Base-by-base conservation (phyloP, 306 rosid genomes). In the Ochetophila trinervis region DNA sequence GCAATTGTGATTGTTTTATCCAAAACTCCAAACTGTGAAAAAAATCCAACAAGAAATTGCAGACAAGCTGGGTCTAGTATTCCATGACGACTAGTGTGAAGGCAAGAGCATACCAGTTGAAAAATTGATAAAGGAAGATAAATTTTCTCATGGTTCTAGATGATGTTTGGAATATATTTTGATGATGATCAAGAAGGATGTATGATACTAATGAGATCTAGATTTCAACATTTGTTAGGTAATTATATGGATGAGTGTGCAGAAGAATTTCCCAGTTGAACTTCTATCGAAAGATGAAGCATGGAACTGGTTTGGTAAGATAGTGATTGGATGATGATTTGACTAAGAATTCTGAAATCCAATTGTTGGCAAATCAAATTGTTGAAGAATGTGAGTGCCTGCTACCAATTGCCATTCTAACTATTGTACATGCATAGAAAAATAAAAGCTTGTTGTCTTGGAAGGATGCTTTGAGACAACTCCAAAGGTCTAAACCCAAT, bases 331-430 rank as follows among this genome's bases (percentile, higher is more conserved):
- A 18, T 0, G 21, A 18, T 50, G 11, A 50, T 4, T 47, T 3
- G 5, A 7, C 54, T n/a, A 2, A 1, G 13, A 5, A 4, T 0
- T 50, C 8, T 0, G 20, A 14, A 19, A 44, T 57, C 2, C 4
- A 36, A 0, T 16, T 3, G 14, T 57, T 74, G 8, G 80, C 76
- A 16, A 22, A 5, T 8, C 24, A 70, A 15, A 60, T 81, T 42
- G 73, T 65, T 13, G 3, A 53, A 2, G 76, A 77, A 67, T 81
- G 86, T 53, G 77, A 59, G 8, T 58, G 72, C 4, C 59, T n/a
- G n/a, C n/a, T 81, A 56, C 86, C 86, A 1, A 5, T 70, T 67
- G 80, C 80, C 0, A 65, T 82, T 45, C 74, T 56, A 19, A 69
- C 70, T 0, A 37, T 78, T 18, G 84, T 51, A 24, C 64, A 12